These are phyloP conservation scores for Pseudogymnoascus pannorum DNA, from an alignment of 2,329 filamentous ascomycete genomes.

Conservation along the genomic window DNA sequence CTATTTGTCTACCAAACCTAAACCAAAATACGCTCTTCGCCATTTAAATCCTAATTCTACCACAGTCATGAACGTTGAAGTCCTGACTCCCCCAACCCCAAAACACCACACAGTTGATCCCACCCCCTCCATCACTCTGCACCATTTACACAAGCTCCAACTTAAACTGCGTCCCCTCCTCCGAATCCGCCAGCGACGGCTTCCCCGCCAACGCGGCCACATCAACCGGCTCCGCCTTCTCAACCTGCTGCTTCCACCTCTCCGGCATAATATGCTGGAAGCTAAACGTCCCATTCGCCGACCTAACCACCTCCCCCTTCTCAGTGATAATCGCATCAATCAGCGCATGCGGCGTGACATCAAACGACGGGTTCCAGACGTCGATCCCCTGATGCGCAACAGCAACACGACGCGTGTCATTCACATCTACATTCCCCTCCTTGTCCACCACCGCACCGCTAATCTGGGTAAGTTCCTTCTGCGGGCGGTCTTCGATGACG, in stretches of 20 bases:
- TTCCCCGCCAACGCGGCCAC: not conserved
- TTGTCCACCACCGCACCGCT: slow-evolving; percentile 64
- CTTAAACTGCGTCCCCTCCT: slow-evolving; percentile 18
- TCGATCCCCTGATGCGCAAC: slow-evolving; percentile 70
- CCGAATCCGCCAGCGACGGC: slow-evolving; percentile 9
- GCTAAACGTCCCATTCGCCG: slow-evolving; percentile 60
- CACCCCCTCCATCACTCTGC: too few species aligned
- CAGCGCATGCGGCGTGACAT: slow-evolving; percentile 80
- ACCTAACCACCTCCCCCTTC: slow-evolving; percentile 77
- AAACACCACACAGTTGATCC: slow-evolving; percentile 4
- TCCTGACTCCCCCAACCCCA: slow-evolving; percentile 2
- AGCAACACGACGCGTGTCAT: slow-evolving; percentile 62
- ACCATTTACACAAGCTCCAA: slow-evolving; percentile 13
- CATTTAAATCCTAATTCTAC: not conserved
- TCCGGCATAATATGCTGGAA: slow-evolving; percentile 51
- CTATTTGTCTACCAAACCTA: not conserved
- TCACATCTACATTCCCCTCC: slow-evolving; percentile 56
- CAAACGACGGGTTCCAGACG: slow-evolving; percentile 97
- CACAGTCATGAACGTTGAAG: slow-evolving; percentile 4
- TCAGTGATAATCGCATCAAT: slow-evolving; percentile 96
- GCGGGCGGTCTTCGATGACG: slow-evolving; percentile 79
- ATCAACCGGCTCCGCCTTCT: slow-evolving; percentile 11
- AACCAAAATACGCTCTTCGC: not conserved
- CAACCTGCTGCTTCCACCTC: slow-evolving; percentile 36
- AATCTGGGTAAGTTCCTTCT: slow-evolving; percentile 76